Conservation (phyloP, 2,329 filamentous ascomycete genomes). For the Cordyceps tenuipes region DNA sequence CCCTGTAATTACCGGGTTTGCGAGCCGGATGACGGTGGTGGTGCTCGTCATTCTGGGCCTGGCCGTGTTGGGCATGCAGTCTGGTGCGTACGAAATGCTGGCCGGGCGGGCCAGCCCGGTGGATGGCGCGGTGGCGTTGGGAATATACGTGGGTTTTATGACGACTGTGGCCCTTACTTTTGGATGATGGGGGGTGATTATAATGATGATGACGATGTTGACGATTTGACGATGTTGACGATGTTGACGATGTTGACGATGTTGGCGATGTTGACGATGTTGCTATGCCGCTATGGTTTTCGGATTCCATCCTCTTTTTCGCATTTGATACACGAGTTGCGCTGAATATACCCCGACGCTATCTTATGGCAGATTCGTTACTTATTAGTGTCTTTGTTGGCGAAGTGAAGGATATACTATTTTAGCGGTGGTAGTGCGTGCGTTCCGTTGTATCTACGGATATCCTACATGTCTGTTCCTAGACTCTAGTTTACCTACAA, state of each 20-base stretch:
- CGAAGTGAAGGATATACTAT: background rate
- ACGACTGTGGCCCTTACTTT: slow-evolving; percentile 7
- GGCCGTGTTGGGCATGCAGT: slow-evolving; percentile 22
- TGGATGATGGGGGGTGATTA: slow-evolving; percentile 7
- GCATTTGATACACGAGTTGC: background rate
- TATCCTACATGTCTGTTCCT: too few relatives aligned
- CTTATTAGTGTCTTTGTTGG: too few relatives aligned
- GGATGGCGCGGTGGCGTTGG: slow-evolving; percentile 8
- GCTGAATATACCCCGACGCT: background rate
- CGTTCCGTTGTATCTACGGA: background rate
- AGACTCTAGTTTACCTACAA: too few relatives aligned
- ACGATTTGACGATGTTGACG: too few relatives aligned
- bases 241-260: too few relatives aligned
- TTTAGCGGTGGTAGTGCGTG: background rate
- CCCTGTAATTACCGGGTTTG: slow-evolving; percentile 45
- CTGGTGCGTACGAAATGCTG: slow-evolving; percentile 15
- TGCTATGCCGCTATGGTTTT: background rate
- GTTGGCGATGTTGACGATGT: background rate
- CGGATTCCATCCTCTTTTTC: background rate
- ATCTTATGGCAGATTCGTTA: too few relatives aligned
- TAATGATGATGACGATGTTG: background rate
- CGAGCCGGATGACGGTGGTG: slow-evolving; percentile 50
- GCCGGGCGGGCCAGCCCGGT: slow-evolving; percentile 14
- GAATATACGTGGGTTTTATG: slow-evolving; percentile 7
- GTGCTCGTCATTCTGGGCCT: slow-evolving; percentile 42